These are phyloP conservation scores for Carnegiea gigantea DNA, from an alignment of 179 eudicot species.

Conservation along the genomic window DNA sequence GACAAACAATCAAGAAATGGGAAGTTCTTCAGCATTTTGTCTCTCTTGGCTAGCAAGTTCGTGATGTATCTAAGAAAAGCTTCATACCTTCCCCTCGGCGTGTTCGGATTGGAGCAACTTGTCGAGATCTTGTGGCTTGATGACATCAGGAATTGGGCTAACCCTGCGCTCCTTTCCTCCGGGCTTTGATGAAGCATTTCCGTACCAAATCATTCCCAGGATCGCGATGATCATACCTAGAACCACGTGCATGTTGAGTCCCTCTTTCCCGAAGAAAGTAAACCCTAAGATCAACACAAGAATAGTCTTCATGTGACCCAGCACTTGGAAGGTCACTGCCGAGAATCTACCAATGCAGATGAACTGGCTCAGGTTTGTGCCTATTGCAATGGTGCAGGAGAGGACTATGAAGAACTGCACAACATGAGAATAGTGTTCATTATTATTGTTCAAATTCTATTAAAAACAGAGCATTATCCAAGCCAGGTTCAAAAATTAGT, in stretches of 20 bases:
- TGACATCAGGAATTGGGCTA: slow-evolving; percentile 27
- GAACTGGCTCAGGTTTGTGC: slow-evolving; percentile 76
- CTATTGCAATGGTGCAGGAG: slow-evolving; percentile 62
- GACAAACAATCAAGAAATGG: neutral
- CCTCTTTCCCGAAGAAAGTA: slow-evolving; percentile 66
- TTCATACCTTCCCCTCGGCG: slow-evolving; percentile 43
- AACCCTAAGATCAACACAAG: slow-evolving; percentile 60
- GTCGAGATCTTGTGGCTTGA: slow-evolving; percentile 36
- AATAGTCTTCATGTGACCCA: slow-evolving; percentile 76
- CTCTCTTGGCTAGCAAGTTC: neutral
- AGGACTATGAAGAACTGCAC: slow-evolving; percentile 50
- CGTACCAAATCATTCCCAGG: slow-evolving; percentile 68
- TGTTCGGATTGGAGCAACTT: slow-evolving; percentile 33
- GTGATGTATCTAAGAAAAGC: neutral
- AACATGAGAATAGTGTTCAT: neutral
- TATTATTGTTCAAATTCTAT: neutral
- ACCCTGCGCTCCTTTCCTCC: slow-evolving; percentile 57
- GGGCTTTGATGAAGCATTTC: slow-evolving; percentile 62
- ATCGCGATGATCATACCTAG: slow-evolving; percentile 60
- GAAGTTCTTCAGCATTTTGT: slow-evolving; percentile 9
- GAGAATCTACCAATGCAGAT: slow-evolving; percentile 81
- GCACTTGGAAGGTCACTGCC: slow-evolving; percentile 72
- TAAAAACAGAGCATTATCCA: neutral
- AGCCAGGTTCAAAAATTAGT: too few relatives aligned
- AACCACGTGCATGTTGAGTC: slow-evolving; percentile 57